Conservation (phyloP, 306 rosid genomes). For the Clitoria ternatea region DNA sequence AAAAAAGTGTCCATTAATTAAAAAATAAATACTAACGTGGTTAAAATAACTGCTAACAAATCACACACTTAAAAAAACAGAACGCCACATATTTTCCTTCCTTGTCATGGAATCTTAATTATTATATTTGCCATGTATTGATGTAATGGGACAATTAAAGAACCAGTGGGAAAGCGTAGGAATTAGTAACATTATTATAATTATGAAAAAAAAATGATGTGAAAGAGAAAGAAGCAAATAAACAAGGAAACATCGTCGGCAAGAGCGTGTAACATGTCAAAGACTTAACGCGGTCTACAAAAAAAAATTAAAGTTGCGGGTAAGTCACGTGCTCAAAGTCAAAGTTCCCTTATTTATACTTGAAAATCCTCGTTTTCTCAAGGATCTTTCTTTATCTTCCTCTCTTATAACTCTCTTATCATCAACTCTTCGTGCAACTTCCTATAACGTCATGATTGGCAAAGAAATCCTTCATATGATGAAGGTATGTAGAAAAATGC, state of each 20-base stretch:
- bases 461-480: constrained; percentile 43
- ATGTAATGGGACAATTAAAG: constrained; percentile 9
- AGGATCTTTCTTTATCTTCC: background rate
- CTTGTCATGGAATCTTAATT: background rate
- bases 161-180: constrained; percentile 14
- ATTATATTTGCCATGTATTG: background rate
- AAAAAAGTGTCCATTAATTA: too few relatives aligned
- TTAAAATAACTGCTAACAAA: too few relatives aligned
- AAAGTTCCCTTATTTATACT: constrained; percentile 15
- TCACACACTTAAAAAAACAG: background rate
- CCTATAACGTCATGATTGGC: constrained; percentile 24
- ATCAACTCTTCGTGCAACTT: background rate
- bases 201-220: background rate
- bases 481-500: constrained; percentile 16
- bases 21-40: too few relatives aligned
- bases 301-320: background rate
- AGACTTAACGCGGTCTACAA: constrained; percentile 18
- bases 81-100: background rate
- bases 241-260: constrained; percentile 29
- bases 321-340: constrained; percentile 30
- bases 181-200: background rate
- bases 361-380: too few relatives aligned
- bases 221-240: background rate
- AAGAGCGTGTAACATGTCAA: constrained; percentile 24
- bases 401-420: background rate